A percentile compares a stretch with the other conserved stretches of the same genome.
These are phyloP conservation scores for Ophioceras dolichostomum DNA, from an alignment of 2,329 filamentous ascomycete species.

Conservation along the genomic window DNA sequence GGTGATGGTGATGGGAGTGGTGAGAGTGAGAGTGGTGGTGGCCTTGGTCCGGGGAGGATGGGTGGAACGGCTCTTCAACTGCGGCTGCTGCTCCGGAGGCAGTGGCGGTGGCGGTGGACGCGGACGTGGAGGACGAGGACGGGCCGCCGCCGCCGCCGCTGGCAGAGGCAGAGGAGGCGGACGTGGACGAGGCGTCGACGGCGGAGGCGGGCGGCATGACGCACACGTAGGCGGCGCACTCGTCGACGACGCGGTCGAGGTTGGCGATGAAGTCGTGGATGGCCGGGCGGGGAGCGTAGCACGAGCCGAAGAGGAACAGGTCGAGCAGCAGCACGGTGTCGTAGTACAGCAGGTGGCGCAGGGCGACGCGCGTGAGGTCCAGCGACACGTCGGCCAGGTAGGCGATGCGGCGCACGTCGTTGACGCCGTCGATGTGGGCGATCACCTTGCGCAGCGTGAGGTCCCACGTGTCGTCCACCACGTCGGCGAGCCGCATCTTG, in stretches of 20 bases:
- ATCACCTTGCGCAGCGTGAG: conserved; percentile 70
- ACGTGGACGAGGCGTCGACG: conserved; percentile 5
- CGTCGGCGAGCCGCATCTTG: conserved; percentile 50
- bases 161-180: conserved; percentile 1
- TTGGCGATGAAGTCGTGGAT: conserved; percentile 73
- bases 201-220: conserved; percentile 14
- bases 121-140: neutral
- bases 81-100: neutral
- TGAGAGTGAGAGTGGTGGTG: conserved; percentile 3
- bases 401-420: conserved; percentile 79
- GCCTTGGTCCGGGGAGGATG: neutral
- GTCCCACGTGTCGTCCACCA: conserved; percentile 60
- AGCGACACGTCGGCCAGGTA: conserved; percentile 76
- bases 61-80: neutral
- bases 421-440: conserved; percentile 79
- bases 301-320: conserved; percentile 86
- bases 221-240: conserved; percentile 78
- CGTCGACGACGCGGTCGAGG: conserved; percentile 61
- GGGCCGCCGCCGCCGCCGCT: conserved; percentile 1
- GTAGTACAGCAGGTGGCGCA: conserved; percentile 87
- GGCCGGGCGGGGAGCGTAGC: conserved; percentile 72
- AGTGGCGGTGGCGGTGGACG: neutral
- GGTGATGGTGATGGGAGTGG: conserved; percentile 16
- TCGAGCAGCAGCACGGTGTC: conserved; percentile 83
- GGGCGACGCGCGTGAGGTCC: conserved; percentile 71